These are phyloP conservation scores for Aspergillus uvarum DNA, from an alignment of 2,329 filamentous ascomycete genomes.

Conservation along the genomic window DNA sequence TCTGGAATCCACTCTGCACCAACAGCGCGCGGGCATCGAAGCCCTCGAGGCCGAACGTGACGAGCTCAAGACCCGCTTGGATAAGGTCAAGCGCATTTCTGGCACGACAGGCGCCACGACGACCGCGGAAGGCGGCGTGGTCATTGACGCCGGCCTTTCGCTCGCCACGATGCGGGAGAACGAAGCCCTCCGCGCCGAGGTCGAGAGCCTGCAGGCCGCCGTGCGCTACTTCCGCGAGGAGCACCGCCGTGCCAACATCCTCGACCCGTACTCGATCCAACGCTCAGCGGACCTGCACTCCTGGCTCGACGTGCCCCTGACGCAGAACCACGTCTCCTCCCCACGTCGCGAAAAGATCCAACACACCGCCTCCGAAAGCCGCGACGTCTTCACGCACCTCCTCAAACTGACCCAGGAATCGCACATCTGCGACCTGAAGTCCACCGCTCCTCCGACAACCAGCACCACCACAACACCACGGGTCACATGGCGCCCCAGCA, in stretches of 20 bases:
- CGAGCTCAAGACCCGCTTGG: constrained; percentile 43
- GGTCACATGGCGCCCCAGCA: constrained; percentile 42
- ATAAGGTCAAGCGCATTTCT: constrained; percentile 44
- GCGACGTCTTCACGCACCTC: constrained; percentile 44
- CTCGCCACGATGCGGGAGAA: constrained; percentile 45
- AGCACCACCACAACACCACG: constrained; percentile 24
- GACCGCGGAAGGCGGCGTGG: constrained; percentile 32
- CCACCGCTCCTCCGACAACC: constrained; percentile 28
- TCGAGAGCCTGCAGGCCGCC: constrained; percentile 46
- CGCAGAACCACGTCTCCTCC: constrained; percentile 24
- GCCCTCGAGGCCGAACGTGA: constrained; percentile 41
- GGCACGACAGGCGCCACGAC: constrained; percentile 39
- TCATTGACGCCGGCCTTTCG: constrained; percentile 40
- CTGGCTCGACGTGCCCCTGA: constrained; percentile 46
- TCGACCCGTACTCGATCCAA: constrained; percentile 45
- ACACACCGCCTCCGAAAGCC: constrained; percentile 41
- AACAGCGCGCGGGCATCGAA: constrained; percentile 40
- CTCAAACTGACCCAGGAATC: constrained; percentile 46
- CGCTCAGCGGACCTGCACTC: constrained; percentile 41
- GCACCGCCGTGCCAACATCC: constrained; percentile 41
- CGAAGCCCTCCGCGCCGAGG: constrained; percentile 44
- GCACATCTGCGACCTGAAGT: constrained; percentile 40
- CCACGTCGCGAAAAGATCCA: constrained; percentile 33
- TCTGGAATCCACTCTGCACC: constrained; percentile 33
- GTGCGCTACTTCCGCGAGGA: constrained; percentile 49